Base-by-base conservation (phyloP, 345 rosid species). In the Citrus trifoliata region DNA sequence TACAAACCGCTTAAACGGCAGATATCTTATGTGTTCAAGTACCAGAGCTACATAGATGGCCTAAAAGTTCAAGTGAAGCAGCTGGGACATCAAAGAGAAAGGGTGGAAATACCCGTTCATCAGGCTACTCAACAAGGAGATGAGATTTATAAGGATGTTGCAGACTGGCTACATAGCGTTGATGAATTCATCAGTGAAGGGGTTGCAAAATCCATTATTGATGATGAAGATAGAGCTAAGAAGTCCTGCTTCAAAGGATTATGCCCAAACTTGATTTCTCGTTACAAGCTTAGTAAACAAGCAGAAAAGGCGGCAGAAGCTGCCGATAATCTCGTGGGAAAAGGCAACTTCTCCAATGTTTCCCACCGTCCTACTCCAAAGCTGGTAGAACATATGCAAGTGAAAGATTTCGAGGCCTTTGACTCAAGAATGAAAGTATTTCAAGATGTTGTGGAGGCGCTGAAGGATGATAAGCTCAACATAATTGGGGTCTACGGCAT, bases 1-100 rank as follows among this genome's bases (percentile, higher is more conserved):
- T 27, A 70, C 8, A 37, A 24, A 19, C 56, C 55, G 55, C 27
- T 62, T 40, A 6, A 6, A 27, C 55, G 33, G 24, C 12, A 62
- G 10, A 58, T 32, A 33, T 16, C 46, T 25, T 71, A 71, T 63
- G 38, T 73, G 32, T 22, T 56, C 55, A 18, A 21, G 19, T 56
- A 58, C 67, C n/a, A 76, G 71, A 76, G 80, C 62, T 71, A 72
- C 63, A 19, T 74, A 1, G 56, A 25, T 60, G 53, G 40, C 0
- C 55, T 76, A 10, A 13, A 76, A 73, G 10, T 30, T 1, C 51
- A 73, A 59, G 35, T 33, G 33, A 7, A 27, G 37, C 1, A 58
- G 14, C 68, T 76, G 46, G 7, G 7, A 19, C 0, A 8, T 66
- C 59, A 0, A 38, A 66, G 53, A 64, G 69, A 63, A 28, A 70